A percentile compares a stretch with the other conserved stretches of the same genome.
phyloP scores from a whole-genome alignment of 2,329 filamentous ascomycete genomes.

The Neofusicoccum sp. region DNA sequence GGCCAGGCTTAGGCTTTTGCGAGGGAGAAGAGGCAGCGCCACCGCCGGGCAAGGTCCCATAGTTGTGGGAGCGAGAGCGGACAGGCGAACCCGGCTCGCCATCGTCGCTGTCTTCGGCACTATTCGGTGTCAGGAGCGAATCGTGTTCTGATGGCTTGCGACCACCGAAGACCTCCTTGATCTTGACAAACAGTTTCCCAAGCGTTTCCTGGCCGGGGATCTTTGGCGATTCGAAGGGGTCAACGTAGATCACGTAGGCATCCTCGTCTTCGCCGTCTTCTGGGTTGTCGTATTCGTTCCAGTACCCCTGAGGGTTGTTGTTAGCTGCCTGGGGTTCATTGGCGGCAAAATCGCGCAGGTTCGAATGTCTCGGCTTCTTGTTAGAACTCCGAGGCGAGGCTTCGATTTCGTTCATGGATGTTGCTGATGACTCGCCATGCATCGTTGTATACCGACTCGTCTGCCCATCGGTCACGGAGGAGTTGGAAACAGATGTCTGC shows the following conservation, averaged over 20 bases:
- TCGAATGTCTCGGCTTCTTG: conserved; percentile 1
- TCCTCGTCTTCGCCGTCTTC: conserved; percentile 61
- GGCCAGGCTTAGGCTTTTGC: not conserved
- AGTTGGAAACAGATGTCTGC: conserved; percentile 38
- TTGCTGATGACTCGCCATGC: conserved; percentile 34
- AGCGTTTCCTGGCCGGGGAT: conserved; percentile 66
- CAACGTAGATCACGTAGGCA: conserved; percentile 70
- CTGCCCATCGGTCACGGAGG: conserved; percentile 37
- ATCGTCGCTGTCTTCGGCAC: conserved; percentile 23
- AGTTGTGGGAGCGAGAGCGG: conserved; percentile 34
- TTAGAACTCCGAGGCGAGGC: not conserved
- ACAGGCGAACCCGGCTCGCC: conserved; percentile 19
- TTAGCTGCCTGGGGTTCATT: conserved; percentile 4
- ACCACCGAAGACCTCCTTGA: conserved; percentile 28
- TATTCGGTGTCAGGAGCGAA: conserved; percentile 31
- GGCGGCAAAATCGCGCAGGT: conserved; percentile 5
- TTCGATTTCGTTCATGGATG: conserved; percentile 30
- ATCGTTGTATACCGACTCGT: conserved; percentile 30
- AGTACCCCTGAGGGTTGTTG: conserved; percentile 54
- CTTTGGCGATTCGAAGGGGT: conserved; percentile 61
- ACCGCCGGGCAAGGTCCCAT: conserved; percentile 8
- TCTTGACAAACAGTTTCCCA: conserved; percentile 47
- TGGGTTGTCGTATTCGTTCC: conserved; percentile 85
- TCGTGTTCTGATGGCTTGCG: conserved; percentile 22
- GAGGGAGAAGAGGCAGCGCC: conserved; percentile 16